These are phyloP conservation scores for Neophaeococcomyces aloes DNA, from an alignment of 2,329 filamentous ascomycete genomes.

Conservation along the genomic window DNA sequence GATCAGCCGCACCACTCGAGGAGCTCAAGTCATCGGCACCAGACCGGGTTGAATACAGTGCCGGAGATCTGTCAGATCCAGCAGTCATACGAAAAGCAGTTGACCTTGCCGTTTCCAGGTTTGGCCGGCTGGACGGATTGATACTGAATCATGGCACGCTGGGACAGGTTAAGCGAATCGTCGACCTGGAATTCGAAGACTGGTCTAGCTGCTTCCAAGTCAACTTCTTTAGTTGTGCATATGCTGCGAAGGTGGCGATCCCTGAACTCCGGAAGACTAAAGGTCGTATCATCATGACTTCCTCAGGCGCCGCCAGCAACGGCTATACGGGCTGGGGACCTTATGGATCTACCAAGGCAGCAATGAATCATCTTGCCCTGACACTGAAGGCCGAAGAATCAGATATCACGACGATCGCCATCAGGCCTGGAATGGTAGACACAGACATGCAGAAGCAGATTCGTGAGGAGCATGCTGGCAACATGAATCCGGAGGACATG, in stretches of 20 bases:
- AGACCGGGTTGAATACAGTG: constrained; percentile 45
- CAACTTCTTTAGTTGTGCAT: constrained; percentile 77
- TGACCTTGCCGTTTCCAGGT: constrained; percentile 54
- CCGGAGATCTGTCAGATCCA: constrained; percentile 48
- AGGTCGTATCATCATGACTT: constrained; percentile 67
- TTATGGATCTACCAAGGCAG: constrained; percentile 76
- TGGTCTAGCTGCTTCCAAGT: constrained; percentile 70
- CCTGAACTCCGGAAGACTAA: constrained; percentile 55
- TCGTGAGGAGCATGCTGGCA: constrained; percentile 56
- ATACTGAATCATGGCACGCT: constrained; percentile 82
- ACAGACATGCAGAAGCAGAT: constrained; percentile 85
- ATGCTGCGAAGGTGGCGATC: constrained; percentile 51
- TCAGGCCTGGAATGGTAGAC: constrained; percentile 73
- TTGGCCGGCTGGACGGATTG: constrained; percentile 65
- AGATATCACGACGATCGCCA: constrained; percentile 58
- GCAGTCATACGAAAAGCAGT: constrained; percentile 51
- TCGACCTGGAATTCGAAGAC: constrained; percentile 55
- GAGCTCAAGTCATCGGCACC: constrained; percentile 45
- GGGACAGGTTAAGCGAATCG: constrained; percentile 62
- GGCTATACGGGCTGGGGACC: constrained; percentile 65
- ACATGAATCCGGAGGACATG: constrained; percentile 49
- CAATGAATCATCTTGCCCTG: constrained; percentile 64
- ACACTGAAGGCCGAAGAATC: constrained; percentile 70
- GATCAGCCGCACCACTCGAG: constrained; percentile 44
- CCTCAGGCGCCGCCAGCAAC: constrained; percentile 61